A percentile compares a stretch with the other conserved stretches of the same genome.
Evolutionary conservation across 31 red algal genomes (phyloP).

Genomic region (Odonthalia washingtoniensis): DNA sequence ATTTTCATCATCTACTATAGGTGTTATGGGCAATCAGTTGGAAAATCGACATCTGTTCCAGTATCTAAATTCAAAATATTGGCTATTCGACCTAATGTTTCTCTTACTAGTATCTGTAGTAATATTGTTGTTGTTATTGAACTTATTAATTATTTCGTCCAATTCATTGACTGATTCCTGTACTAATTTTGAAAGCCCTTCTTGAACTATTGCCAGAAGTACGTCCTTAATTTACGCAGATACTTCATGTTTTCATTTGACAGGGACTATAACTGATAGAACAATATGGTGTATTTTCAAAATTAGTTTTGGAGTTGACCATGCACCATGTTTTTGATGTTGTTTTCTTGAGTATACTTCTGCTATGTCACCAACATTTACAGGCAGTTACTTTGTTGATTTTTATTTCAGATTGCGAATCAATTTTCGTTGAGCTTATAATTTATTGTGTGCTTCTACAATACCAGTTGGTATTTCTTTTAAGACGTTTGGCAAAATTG

Average conservation of each 20-base stretch:
- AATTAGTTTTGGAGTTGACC: neutral
- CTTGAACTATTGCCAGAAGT: neutral
- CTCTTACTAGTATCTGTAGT: neutral
- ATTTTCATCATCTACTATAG: too few species aligned
- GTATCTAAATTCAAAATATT: neutral
- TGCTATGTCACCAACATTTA: neutral
- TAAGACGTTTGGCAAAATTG: neutral
- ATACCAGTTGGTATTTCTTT: neutral
- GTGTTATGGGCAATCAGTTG: neutral
- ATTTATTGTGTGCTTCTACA: neutral
- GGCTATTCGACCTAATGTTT: neutral
- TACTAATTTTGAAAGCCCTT: neutral
- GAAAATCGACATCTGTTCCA: neutral
- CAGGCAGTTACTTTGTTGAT: neutral
- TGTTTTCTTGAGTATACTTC: neutral
- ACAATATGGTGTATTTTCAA: neutral
- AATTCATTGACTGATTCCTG: neutral
- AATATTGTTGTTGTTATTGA: neutral
- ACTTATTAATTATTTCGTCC: neutral
- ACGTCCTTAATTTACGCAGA: neutral
- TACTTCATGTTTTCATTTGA: neutral
- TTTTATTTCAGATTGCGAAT: constrained; percentile 13
- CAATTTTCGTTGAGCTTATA: neutral
- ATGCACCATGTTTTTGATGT: neutral
- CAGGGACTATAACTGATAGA: constrained; percentile 10